A percentile compares a stretch with the other conserved stretches of the same genome.
Evolutionary conservation across 306 rosid genomes (phyloP).

Genomic region (Begonia masoniana): DNA sequence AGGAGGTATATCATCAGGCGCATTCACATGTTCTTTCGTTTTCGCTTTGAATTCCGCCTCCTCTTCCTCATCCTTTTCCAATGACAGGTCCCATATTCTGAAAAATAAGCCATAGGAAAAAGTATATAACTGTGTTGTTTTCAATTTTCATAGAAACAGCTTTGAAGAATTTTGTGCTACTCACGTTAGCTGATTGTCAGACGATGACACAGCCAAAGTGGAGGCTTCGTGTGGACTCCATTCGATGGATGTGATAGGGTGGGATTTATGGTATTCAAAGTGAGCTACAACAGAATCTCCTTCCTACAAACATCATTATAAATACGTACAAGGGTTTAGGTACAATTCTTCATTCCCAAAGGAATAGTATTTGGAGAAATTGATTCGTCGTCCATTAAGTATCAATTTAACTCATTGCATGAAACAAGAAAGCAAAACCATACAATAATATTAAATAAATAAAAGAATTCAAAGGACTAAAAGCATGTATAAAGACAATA

Average conservation of each 20-base stretch:
- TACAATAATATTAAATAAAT: too few relatives aligned
- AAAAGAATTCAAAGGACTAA: too few relatives aligned
- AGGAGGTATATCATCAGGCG: conserved; percentile 88
- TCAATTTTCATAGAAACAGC: too few relatives aligned
- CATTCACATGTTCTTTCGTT: conserved; percentile 66
- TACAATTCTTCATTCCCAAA: too few relatives aligned
- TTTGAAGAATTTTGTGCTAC: conserved; percentile 10
- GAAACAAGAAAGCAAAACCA: too few relatives aligned
- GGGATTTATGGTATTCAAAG: conserved; percentile 61
- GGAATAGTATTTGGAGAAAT: too few relatives aligned
- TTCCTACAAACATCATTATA: conserved; percentile 22
- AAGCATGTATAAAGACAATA: too few relatives aligned
- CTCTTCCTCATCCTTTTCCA: conserved; percentile 91
- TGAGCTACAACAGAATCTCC: conserved; percentile 81
- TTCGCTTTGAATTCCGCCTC: conserved; percentile 83
- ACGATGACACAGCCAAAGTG: conserved; percentile 70
- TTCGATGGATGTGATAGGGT: conserved; percentile 84
- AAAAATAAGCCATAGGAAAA: too few relatives aligned
- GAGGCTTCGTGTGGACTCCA: conserved; percentile 97
- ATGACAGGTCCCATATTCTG: conserved; percentile 95
- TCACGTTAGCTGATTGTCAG: conserved; percentile 96
- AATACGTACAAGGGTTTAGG: too few relatives aligned
- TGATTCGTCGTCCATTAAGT: too few relatives aligned
- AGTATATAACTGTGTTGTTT: too few relatives aligned
- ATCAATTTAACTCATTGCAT: too few relatives aligned